Conservation (phyloP, 2,329 filamentous ascomycete genomes). For the Arthrobotrys sinensis region DNA sequence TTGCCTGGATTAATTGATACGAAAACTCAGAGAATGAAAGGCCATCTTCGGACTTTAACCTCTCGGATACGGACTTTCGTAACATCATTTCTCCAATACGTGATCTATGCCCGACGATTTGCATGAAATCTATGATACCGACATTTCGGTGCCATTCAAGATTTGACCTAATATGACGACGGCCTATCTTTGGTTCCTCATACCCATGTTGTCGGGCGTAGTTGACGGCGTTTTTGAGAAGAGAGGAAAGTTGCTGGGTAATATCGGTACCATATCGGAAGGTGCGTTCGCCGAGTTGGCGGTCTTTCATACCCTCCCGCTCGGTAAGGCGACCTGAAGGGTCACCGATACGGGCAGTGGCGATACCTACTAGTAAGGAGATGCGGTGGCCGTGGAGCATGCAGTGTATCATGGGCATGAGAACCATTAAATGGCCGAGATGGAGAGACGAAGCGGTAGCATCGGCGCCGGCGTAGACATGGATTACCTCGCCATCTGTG, state of each 20-base stretch:
- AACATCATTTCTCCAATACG: constrained; percentile 89
- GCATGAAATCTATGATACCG: constrained; percentile 81
- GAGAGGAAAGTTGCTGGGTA: constrained; percentile 28
- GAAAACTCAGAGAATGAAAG: constrained; percentile 95
- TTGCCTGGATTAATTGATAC: constrained; percentile 93
- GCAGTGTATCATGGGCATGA: constrained; percentile 89
- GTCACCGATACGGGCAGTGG: constrained; percentile 84
- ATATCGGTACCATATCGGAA: constrained; percentile 36
- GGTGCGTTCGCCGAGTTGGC: constrained; percentile 29
- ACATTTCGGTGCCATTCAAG: constrained; percentile 83
- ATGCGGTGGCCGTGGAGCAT: constrained; percentile 81
- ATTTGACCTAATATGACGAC: constrained; percentile 82
- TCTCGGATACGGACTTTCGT: constrained; percentile 76
- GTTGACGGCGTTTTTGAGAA: constrained; percentile 30
- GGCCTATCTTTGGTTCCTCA: constrained; percentile 76
- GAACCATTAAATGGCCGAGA: constrained; percentile 82
- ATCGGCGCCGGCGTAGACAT: constrained; percentile 82
- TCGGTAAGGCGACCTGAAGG: constrained; percentile 75
- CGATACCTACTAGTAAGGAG: constrained; percentile 75
- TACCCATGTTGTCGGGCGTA: constrained; percentile 70
- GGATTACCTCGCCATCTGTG: constrained; percentile 37
- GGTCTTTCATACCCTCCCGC: constrained; percentile 61
- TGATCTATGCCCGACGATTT: constrained; percentile 79
- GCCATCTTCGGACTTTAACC: constrained; percentile 86
- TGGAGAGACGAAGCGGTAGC: constrained; percentile 85